Evolutionary conservation across 768 basidiomycete genomes (phyloP).

Genomic region (Arthromyces matolae): DNA sequence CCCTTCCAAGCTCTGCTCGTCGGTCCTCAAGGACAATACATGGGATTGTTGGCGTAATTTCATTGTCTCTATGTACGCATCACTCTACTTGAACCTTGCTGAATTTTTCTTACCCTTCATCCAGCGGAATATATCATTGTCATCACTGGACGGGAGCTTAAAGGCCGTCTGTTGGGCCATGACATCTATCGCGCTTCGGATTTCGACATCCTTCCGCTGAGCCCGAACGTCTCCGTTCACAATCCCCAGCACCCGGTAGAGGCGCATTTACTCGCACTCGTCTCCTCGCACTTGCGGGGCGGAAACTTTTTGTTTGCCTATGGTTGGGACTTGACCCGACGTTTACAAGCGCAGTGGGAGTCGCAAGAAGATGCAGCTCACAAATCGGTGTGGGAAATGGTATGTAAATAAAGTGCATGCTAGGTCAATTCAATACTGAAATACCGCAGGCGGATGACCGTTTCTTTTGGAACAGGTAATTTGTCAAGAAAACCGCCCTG

Average conservation of each 20-base stretch:
- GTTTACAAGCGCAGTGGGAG: conserved; percentile 80
- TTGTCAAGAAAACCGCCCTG: not conserved
- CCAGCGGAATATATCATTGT: conserved; percentile 92
- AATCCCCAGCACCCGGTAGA: conserved; percentile 83
- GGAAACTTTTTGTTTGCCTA: conserved; percentile 92
- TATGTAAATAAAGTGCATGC: conserved; percentile 30
- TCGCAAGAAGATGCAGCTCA: conserved; percentile 45
- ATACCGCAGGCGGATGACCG: conserved; percentile 77
- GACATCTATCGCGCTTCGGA: conserved; percentile 88
- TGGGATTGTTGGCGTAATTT: conserved; percentile 74
- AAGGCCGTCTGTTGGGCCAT: conserved; percentile 76
- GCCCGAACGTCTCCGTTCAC: conserved; percentile 61
- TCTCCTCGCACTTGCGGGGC: conserved; percentile 75
- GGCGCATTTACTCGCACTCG: conserved; percentile 79
- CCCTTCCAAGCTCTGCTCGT: conserved; percentile 50
- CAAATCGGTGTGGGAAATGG: conserved; percentile 74
- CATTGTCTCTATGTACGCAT: conserved; percentile 62
- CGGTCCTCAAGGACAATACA: conserved; percentile 65
- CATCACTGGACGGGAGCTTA: conserved; percentile 76
- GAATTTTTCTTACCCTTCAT: not conserved
- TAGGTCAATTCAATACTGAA: not conserved
- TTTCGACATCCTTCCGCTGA: conserved; percentile 87
- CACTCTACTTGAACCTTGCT: not conserved
- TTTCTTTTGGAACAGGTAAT: conserved; percentile 96
- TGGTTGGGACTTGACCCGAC: conserved; percentile 82